These are phyloP conservation scores for Fusarium udum DNA, from an alignment of 2,329 filamentous ascomycete species.

Conservation along the genomic window DNA sequence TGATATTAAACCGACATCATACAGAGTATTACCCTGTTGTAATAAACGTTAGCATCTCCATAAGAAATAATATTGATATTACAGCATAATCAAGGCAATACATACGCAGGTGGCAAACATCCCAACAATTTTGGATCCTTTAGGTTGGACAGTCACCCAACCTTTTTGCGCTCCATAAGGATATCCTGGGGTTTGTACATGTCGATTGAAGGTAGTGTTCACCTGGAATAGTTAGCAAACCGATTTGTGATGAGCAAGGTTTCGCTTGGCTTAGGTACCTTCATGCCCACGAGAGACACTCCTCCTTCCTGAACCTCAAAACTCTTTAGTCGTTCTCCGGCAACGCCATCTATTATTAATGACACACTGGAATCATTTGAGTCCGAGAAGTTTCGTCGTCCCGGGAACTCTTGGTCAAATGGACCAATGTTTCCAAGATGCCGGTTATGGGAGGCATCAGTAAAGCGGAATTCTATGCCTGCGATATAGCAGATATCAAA, in stretches of 20 bases:
- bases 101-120: not conserved
- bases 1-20: not conserved
- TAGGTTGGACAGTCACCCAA: not conserved
- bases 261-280: not conserved
- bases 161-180: not conserved
- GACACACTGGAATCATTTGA: not conserved
- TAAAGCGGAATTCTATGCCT: not conserved
- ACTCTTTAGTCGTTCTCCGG: not conserved
- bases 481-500: not conserved
- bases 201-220: not conserved
- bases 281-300: not conserved
- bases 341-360: not conserved
- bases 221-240: not conserved
- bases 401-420: not conserved
- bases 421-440: not conserved
- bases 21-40: not conserved
- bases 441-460: not conserved
- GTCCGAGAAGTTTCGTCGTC: not conserved
- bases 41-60: not conserved
- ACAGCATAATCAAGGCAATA: not conserved
- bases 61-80: not conserved
- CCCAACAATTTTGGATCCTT: not conserved
- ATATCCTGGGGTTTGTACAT: not conserved
- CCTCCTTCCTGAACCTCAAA: not conserved
- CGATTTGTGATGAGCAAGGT: not conserved